Evolutionary conservation across 805 yeast species (phyloP).

Genomic region (Candida ponderosae): DNA sequence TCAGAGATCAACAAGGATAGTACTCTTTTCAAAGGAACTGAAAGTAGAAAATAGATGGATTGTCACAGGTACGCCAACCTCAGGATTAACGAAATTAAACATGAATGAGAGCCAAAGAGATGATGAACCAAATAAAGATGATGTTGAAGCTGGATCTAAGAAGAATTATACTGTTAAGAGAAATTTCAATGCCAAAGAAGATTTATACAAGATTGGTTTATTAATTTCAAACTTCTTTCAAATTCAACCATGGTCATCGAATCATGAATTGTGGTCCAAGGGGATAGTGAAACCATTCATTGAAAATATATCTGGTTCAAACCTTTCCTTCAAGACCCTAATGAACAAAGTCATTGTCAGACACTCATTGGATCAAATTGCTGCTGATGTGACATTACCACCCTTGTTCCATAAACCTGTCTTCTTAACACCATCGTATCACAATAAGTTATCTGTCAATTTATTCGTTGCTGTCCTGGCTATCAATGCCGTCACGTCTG

Average conservation of each 20-base stretch:
- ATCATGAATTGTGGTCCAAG: slow-evolving; percentile 38
- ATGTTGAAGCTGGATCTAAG: too few species aligned
- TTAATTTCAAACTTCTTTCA: slow-evolving; percentile 45
- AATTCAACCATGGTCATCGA: slow-evolving; percentile 49
- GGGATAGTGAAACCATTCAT: slow-evolving; percentile 41
- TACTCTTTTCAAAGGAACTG: slow-evolving; percentile 38
- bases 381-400: slow-evolving; percentile 48
- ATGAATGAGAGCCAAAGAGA: slow-evolving; percentile 21
- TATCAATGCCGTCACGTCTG: slow-evolving; percentile 68
- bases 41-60: slow-evolving; percentile 63
- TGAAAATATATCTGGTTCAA: slow-evolving; percentile 31
- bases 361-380: slow-evolving; percentile 48
- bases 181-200: slow-evolving; percentile 44
- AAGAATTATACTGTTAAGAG: slow-evolving; percentile 44
- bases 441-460: slow-evolving; percentile 54
- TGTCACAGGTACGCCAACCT: slow-evolving; percentile 70
- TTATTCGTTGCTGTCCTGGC: slow-evolving; percentile 61
- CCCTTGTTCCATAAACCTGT: slow-evolving; percentile 51
- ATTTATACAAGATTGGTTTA: slow-evolving; percentile 44
- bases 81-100: slow-evolving; percentile 54
- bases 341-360: slow-evolving; percentile 45
- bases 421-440: slow-evolving; percentile 52
- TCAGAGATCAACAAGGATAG: slow-evolving; percentile 42
- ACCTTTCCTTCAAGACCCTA: slow-evolving; percentile 30
- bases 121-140: slow-evolving; percentile 13